Percentiles rank a stretch among this genome's conserved stretches.
Conservation (phyloP, 1,284 basidiomycete genomes). For the Clitocybe nebularis region DNA sequence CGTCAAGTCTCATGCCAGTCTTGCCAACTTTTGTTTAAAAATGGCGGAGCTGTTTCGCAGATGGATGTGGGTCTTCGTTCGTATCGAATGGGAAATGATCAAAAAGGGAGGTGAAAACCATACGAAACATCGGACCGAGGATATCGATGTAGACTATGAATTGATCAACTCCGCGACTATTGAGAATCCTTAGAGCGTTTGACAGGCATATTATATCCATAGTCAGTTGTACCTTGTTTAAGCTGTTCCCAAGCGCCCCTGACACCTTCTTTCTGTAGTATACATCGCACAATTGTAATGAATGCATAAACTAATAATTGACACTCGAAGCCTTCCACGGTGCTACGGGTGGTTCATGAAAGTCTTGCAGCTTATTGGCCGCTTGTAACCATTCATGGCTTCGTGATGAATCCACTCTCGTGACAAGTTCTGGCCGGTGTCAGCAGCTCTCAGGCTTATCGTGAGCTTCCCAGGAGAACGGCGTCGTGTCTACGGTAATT, state of each 20-base stretch:
- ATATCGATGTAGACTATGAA: conserved; percentile 26
- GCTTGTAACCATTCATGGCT: not conserved
- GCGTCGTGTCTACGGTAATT: not conserved
- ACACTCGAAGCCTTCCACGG: not conserved
- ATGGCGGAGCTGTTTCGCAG: conserved; percentile 84
- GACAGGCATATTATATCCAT: conserved; percentile 8
- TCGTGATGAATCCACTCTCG: not conserved
- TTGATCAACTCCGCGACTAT: conserved; percentile 23
- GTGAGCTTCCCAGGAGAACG: not conserved
- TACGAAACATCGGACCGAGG: conserved; percentile 22
- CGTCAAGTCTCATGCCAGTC: conserved; percentile 77
- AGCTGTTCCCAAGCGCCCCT: not conserved
- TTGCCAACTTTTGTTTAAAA: conserved; percentile 88
- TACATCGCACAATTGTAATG: not conserved
- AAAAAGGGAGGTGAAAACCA: conserved; percentile 39
- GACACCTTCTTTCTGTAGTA: not conserved
- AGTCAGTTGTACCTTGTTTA: conserved; percentile 4
- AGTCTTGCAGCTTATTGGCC: not conserved
- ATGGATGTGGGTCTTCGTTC: conserved; percentile 96
- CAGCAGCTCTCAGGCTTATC: not conserved
- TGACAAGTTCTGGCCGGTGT: not conserved
- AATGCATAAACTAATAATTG: not conserved
- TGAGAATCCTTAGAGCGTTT: conserved; percentile 15
- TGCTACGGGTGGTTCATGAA: not conserved
- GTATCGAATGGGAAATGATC: conserved; percentile 93